These are phyloP conservation scores for Rhizophora apiculata DNA, from an alignment of 345 rosid species.

Conservation along the genomic window DNA sequence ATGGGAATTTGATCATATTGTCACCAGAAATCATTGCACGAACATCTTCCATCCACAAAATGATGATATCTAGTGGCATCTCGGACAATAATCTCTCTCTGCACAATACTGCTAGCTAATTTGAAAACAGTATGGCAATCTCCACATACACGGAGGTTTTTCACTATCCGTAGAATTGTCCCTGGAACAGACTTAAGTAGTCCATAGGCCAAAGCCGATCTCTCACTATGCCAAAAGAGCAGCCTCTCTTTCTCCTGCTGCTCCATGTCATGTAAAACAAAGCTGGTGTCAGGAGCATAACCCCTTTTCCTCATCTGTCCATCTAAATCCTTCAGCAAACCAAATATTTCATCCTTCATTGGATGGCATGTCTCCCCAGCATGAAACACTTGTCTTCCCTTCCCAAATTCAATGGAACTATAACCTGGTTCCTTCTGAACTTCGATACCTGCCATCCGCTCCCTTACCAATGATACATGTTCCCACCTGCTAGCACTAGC, in stretches of 20 bases:
- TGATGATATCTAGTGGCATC: constrained; percentile 80
- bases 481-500: constrained; percentile 60
- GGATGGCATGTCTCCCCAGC: constrained; percentile 65
- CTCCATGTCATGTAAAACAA: constrained; percentile 57
- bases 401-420: constrained; percentile 48
- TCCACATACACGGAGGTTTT: constrained; percentile 72
- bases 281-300: constrained; percentile 67
- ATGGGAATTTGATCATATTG: background rate
- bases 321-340: constrained; percentile 49
- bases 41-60: constrained; percentile 62
- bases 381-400: constrained; percentile 53
- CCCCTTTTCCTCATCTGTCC: constrained; percentile 61
- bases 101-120: constrained; percentile 48
- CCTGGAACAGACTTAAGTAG: constrained; percentile 56
- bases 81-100: constrained; percentile 60
- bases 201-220: constrained; percentile 70
- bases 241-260: constrained; percentile 64
- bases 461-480: constrained; percentile 49
- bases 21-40: constrained; percentile 83
- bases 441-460: constrained; percentile 48
- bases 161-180: constrained; percentile 53
- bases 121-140: constrained; percentile 71
- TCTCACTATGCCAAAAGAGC: constrained; percentile 76
- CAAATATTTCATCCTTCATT: constrained; percentile 46
- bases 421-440: constrained; percentile 64